These are phyloP conservation scores for Metroxylon sagu DNA, from an alignment of 176 grass and related monocot species.

Conservation along the genomic window DNA sequence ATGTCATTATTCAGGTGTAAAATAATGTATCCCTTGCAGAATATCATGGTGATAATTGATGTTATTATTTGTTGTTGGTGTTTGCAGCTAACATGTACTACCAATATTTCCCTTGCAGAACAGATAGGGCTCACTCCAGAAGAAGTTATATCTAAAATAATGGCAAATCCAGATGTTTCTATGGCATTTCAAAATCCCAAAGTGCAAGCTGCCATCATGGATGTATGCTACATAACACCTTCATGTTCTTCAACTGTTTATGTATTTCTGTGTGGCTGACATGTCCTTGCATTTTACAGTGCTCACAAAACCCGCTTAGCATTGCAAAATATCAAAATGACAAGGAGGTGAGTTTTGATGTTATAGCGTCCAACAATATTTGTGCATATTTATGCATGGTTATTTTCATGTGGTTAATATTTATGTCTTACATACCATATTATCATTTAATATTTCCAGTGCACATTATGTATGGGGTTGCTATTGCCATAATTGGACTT, in stretches of 20 bases:
- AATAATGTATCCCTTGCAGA: too few species aligned
- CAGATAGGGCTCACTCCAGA: slow-evolving; percentile 94
- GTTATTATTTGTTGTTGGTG: not conserved
- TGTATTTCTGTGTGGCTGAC: slow-evolving; percentile 22
- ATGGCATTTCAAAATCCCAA: slow-evolving; percentile 93
- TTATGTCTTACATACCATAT: too few species aligned
- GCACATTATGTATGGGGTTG: not conserved
- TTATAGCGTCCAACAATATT: too few species aligned
- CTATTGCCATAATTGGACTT: too few species aligned
- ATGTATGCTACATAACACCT: slow-evolving; percentile 39
- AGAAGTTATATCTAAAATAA: slow-evolving; percentile 94
- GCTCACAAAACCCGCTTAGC: slow-evolving; percentile 91
- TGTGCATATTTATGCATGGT: too few species aligned
- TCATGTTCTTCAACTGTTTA: slow-evolving; percentile 12
- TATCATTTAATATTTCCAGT: not conserved
- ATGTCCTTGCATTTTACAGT: slow-evolving; percentile 44
- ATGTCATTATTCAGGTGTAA: too few species aligned
- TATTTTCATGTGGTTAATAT: too few species aligned
- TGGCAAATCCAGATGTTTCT: slow-evolving; percentile 95
- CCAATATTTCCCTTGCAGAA: slow-evolving; percentile 28
- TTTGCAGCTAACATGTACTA: not conserved
- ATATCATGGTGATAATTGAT: not conserved
- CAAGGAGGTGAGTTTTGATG: slow-evolving; percentile 55
- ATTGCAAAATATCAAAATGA: slow-evolving; percentile 98
- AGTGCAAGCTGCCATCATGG: slow-evolving; percentile 97